phyloP scores from a whole-genome alignment of 2,329 filamentous ascomycete species.

The Sodiomyces alkalinus region DNA sequence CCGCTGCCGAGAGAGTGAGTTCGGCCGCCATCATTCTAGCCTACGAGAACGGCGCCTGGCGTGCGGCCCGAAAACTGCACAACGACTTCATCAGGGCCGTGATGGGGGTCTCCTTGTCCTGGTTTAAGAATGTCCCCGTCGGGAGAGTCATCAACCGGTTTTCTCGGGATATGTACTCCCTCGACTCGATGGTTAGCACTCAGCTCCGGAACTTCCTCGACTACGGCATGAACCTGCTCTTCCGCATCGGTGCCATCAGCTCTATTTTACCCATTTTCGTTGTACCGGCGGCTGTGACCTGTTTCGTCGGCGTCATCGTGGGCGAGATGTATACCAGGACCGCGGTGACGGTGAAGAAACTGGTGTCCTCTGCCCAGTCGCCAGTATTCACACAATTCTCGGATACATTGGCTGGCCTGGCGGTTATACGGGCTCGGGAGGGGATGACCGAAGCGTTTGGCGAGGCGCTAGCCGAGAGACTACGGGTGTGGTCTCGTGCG shows the following conservation, averaged over 20 bases:
- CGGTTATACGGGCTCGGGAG: conserved; percentile 30
- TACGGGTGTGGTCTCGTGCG: conserved; percentile 29
- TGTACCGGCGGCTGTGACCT: conserved; percentile 28
- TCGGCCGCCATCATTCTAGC: conserved; percentile 26
- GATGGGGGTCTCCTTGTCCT: conserved; percentile 37
- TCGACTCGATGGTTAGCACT: conserved; percentile 31
- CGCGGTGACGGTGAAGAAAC: conserved; percentile 28
- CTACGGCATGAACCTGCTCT: conserved; percentile 23
- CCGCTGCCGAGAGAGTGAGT: conserved; percentile 25
- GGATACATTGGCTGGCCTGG: conserved; percentile 32
- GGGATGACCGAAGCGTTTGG: conserved; percentile 28
- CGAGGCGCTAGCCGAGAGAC: conserved; percentile 31
- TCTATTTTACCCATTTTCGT: conserved; percentile 37
- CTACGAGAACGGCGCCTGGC: conserved; percentile 41
- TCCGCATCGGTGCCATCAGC: conserved; percentile 30
- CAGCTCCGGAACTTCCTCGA: conserved; percentile 29
- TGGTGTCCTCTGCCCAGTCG: conserved; percentile 30
- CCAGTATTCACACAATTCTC: conserved; percentile 42
- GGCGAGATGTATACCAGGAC: conserved; percentile 36
- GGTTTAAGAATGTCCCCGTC: conserved; percentile 39
- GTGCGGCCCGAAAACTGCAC: conserved; percentile 37
- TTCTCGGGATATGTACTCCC: conserved; percentile 39
- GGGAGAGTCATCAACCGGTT: conserved; percentile 40
- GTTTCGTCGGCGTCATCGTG: conserved; percentile 26
- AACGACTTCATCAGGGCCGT: conserved; percentile 34